Conservation (phyloP, 148 eudicot genomes). For the Talinum fruticosum region DNA sequence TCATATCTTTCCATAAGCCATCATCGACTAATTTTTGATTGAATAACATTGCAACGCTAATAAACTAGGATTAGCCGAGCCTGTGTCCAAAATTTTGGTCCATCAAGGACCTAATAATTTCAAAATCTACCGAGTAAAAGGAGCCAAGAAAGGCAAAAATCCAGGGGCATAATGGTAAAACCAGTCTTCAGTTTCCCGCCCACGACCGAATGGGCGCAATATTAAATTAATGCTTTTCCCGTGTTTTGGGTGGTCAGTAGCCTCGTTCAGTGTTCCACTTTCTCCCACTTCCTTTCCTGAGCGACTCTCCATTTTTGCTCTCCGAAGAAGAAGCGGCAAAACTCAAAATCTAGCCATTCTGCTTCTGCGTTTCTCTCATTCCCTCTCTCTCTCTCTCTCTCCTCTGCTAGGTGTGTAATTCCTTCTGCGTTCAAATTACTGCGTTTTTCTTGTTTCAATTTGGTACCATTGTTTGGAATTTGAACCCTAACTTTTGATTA, state of each 20-base stretch:
- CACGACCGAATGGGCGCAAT: constrained; percentile 9
- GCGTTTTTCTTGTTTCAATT: not conserved
- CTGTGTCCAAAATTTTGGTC: not conserved
- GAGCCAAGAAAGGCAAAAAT: not conserved
- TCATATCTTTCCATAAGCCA: too few species aligned
- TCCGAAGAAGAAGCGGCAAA: constrained; percentile 5
- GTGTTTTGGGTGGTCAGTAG: not conserved
- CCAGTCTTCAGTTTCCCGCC: constrained; percentile 26
- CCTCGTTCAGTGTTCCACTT: not conserved
- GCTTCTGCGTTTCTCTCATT: too few species aligned
- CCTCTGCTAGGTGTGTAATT: constrained; percentile 7
- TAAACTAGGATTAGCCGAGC: too few species aligned
- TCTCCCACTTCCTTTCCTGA: not conserved
- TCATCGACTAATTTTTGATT: too few species aligned
- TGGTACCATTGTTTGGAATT: not conserved
- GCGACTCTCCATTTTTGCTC: not conserved
- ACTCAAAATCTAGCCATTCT: not conserved
- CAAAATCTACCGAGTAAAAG: not conserved
- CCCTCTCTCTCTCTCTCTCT: too few species aligned
- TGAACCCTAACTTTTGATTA: not conserved
- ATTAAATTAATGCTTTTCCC: constrained; percentile 13
- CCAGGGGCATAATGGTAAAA: constrained; percentile 17
- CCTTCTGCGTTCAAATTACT: not conserved
- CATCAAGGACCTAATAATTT: not conserved
- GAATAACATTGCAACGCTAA: too few species aligned